Evolutionary conservation across 768 basidiomycete genomes (phyloP).

Genomic region (Rhodotorula diobovata): DNA sequence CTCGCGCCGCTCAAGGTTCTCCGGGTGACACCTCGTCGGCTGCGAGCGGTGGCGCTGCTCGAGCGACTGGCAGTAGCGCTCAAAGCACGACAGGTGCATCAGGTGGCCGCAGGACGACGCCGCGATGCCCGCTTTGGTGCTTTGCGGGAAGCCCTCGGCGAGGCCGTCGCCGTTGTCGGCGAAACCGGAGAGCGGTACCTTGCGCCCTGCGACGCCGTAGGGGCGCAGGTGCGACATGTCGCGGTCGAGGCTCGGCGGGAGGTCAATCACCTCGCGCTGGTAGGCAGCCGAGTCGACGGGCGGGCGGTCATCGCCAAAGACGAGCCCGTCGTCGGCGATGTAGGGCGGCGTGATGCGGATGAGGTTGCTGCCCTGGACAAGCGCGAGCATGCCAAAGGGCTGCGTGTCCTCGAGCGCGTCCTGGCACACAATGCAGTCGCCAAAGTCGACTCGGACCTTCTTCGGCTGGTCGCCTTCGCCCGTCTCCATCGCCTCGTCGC

Average conservation of each 20-base stretch:
- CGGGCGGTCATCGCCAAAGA: background rate
- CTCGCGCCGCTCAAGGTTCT: constrained; percentile 86
- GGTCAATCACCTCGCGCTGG: constrained; percentile 67
- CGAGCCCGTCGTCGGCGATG: constrained; percentile 42
- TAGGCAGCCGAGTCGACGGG: constrained; percentile 33
- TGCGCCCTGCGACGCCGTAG: constrained; percentile 33
- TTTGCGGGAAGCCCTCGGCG: constrained; percentile 36
- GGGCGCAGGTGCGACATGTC: constrained; percentile 33
- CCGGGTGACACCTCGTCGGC: constrained; percentile 86
- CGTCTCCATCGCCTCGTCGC: constrained; percentile 50
- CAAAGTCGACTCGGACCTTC: constrained; percentile 51
- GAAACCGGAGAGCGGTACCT: constrained; percentile 9
- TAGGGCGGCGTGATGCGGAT: constrained; percentile 66
- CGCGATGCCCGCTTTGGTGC: constrained; percentile 53
- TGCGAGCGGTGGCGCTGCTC: constrained; percentile 77
- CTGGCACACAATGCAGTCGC: constrained; percentile 97
- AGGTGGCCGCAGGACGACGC: constrained; percentile 87
- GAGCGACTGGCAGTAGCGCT: constrained; percentile 78
- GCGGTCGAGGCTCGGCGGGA: constrained; percentile 64
- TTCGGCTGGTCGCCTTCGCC: constrained; percentile 49
- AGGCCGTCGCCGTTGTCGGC: constrained; percentile 32
- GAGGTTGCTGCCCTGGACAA: constrained; percentile 81
- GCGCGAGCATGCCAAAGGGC: constrained; percentile 77
- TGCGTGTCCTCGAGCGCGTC: constrained; percentile 72
- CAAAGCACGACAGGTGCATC: constrained; percentile 96